Base-by-base conservation (phyloP, 441 rosid genomes). In the Pelargonium fulgidum region DNA sequence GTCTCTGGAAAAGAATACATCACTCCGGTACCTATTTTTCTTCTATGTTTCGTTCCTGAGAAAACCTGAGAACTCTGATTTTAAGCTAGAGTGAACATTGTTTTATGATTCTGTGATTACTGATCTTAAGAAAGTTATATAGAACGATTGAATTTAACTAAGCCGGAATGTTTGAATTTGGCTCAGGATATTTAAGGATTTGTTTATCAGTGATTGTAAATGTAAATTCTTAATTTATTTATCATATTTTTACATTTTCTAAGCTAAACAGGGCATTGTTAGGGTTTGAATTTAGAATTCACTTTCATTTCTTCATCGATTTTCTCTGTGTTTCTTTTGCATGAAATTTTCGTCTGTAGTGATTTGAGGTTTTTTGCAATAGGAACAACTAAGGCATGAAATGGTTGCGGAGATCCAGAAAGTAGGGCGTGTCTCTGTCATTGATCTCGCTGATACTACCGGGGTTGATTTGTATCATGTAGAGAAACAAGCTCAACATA, bases 1-100 rank as follows among this genome's bases (percentile, higher is more conserved):
- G 90, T 93, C 76, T 84, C 96, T 62, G 98, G 98, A 71, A 91
- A 89, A 66, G 97, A 93, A 77, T 91, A 84, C 85, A 93, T 93
- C 81, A 89, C 98, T 78, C 89, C 92, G 44, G 98, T 90, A 72
- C 14, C 58, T 36, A 47, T 64, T 75, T 9, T 68, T 66, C 64
- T 44, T 24, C 19, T 13, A 29, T 67, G 50, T 67, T 76, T 73
- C 36, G 39, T 59, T 78, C 72, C 12, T 2, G 58, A 67, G 68
- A 72, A 72, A 67, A 68, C 9, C 11, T 68, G 9, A 3, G 63
- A 62, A 59, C 42, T 59, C 19, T 29, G 63, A 29, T 7, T 59
- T 59, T 22, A 59, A 33, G 39, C 39, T 33, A 3, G 39, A 33
- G 39, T 33, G 39, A 33, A 3, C 3, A 59, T 22, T 59, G 63